phyloP scores from a whole-genome alignment of 768 basidiomycete genomes.

The Phaffia australis region DNA sequence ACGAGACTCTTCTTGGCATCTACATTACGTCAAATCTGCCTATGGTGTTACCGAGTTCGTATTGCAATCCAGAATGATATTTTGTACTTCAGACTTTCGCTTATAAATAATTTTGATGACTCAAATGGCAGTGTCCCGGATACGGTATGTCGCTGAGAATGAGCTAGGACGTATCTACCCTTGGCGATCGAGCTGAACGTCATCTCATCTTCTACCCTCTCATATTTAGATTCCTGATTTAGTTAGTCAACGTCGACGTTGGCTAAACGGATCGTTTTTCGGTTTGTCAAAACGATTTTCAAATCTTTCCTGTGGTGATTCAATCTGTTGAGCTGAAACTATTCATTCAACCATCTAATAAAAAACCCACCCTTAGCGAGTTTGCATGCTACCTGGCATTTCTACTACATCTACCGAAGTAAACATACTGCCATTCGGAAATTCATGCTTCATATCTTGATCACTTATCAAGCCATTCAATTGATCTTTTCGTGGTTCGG shows the following conservation, averaged over 20 bases:
- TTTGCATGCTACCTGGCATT: conserved; percentile 77
- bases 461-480: conserved; percentile 26
- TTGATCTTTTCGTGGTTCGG: conserved; percentile 89
- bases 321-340: conserved; percentile 57
- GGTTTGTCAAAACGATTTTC: conserved; percentile 78
- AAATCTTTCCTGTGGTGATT: conserved; percentile 42
- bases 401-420: conserved; percentile 75
- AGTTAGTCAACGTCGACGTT: conserved; percentile 86
- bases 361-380: not conserved
- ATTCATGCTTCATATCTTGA: conserved; percentile 23
- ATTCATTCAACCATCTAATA: not conserved
- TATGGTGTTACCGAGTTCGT: too few relatives aligned
- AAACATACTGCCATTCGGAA: conserved; percentile 21
- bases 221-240: conserved; percentile 79
- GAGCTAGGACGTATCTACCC: conserved; percentile 40
- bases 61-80: not conserved
- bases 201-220: conserved; percentile 54
- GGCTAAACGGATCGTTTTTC: conserved; percentile 98
- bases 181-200: conserved; percentile 32
- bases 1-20: conserved; percentile 72
- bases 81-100: conserved; percentile 11
- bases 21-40: conserved; percentile 89
- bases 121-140: conserved; percentile 61
- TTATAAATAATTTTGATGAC: conserved; percentile 2
- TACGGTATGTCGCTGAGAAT: conserved; percentile 37